Base-by-base conservation (phyloP, 331 rosid species). In the Malus hybrid region DNA sequence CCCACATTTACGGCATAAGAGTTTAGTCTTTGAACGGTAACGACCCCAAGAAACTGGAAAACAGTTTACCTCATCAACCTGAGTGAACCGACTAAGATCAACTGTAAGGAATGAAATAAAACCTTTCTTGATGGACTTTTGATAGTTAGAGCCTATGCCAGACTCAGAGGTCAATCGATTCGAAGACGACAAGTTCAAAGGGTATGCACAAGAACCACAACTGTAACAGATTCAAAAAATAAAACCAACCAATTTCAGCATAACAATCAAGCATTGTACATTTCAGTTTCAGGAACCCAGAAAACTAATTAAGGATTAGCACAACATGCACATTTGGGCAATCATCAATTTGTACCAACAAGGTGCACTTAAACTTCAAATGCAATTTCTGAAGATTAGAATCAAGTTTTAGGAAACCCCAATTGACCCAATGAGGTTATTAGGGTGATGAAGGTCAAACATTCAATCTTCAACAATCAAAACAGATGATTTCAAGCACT, bases 121-220 rank as follows among this genome's bases (percentile, higher is more conserved):
- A 71, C 91, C 89, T 82, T 85, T 80, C 82, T 85, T 83, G 75
- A 84, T 70, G 61, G 86, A 87, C 66, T 84, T 90, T 20, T 74
- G 62, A 60, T 90, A 86, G 67, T 83, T 84, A 63, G 85, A 85
- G 80, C 80, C 85, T 80, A 86, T 82, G 73, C 81, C 77, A 71
- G 93, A 85, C 67, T 81, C 77, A 74, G 93, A 85, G 64, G 89
- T 85, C 82, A 80, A 83, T 48, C 91, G 77, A 79, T 88, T 88
- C 15, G 88, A 73, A 16, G 93, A 88, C 20, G 79, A 80, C 79
- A 90, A 82, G 62, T 87, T 86, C 83, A 90, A 74, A 85, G 86
- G 93, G 85, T 90, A 88, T 44, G 88, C 91, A 76, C 93, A 88
- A 73, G 90, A 86, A 66, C 91, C 91, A 73, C 91, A 90, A 63